phyloP scores from a whole-genome alignment of 129 eudicot genomes.

The Helichrysum umbraculigerum region DNA sequence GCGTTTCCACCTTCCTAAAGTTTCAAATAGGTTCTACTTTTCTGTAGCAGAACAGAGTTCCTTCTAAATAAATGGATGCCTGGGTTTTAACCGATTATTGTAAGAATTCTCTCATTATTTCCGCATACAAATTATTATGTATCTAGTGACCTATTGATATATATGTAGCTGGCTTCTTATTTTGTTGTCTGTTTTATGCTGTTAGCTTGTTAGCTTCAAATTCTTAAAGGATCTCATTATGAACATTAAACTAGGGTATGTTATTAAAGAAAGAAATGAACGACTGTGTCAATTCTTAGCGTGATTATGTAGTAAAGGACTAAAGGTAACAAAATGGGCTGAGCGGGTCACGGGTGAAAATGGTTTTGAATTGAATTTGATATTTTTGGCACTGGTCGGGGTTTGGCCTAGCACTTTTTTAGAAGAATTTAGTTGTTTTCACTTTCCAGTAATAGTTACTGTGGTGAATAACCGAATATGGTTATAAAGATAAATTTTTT shows the following conservation, averaged over 20 bases:
- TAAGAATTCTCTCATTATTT: slow-evolving; percentile 18
- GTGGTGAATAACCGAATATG: neutral
- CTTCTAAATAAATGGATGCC: slow-evolving; percentile 20
- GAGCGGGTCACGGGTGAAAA: neutral
- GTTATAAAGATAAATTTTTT: neutral
- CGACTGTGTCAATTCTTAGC: neutral
- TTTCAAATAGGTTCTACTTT: slow-evolving; percentile 15
- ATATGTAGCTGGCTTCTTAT: slow-evolving; percentile 16
- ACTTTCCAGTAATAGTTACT: no score
- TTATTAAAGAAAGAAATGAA: neutral
- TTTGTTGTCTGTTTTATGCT: slow-evolving; percentile 3
- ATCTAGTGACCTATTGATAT: slow-evolving; percentile 19
- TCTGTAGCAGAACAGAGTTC: slow-evolving; percentile 16
- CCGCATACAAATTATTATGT: slow-evolving; percentile 19
- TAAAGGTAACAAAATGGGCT: neutral
- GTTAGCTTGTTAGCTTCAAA: neutral
- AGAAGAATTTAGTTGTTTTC: neutral
- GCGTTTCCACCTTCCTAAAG: slow-evolving; percentile 18
- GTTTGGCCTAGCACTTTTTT: neutral
- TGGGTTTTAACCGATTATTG: slow-evolving; percentile 21
- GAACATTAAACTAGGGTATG: neutral
- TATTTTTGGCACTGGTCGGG: neutral
- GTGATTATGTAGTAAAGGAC: neutral
- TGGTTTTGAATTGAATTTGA: neutral
- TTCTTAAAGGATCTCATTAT: neutral